A percentile compares a stretch with the other conserved stretches of the same genome.
phyloP scores from a whole-genome alignment of 2,329 filamentous ascomycete species.

The Hirsutella rhossiliensis region DNA sequence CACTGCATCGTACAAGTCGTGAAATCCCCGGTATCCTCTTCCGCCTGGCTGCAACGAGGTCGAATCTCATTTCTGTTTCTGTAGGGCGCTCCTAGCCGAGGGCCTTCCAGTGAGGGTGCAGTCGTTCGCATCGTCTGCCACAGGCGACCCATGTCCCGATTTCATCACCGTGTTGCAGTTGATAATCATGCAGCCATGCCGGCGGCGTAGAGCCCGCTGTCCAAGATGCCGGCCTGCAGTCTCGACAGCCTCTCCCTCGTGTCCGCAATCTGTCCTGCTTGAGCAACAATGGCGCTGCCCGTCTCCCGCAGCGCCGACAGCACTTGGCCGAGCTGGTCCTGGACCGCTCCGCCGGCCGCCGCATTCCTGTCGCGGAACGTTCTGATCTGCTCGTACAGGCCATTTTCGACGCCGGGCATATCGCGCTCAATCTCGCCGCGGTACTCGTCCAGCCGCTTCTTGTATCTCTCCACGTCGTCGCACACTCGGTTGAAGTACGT shows the following conservation, averaged over 20 bases:
- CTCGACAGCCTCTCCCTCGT: slow-evolving; percentile 28
- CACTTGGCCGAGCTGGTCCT: slow-evolving; percentile 26
- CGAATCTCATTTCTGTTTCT: too few relatives aligned
- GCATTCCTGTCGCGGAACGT: slow-evolving; percentile 20
- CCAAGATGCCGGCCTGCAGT: slow-evolving; percentile 27
- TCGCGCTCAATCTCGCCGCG: slow-evolving; percentile 33
- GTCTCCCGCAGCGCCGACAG: slow-evolving; percentile 26
- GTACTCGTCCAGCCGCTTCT: slow-evolving; percentile 30
- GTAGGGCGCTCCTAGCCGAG: too few relatives aligned
- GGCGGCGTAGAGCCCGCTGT: slow-evolving; percentile 22
- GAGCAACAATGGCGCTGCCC: slow-evolving; percentile 25
- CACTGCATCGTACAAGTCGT: too few relatives aligned
- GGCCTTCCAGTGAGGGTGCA: too few relatives aligned
- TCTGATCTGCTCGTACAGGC: slow-evolving; percentile 30
- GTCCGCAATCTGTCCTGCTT: slow-evolving; percentile 30
- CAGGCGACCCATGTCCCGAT: too few relatives aligned
- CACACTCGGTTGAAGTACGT: slow-evolving; percentile 32
- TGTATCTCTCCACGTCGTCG: slow-evolving; percentile 30
- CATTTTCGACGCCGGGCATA: slow-evolving; percentile 35
- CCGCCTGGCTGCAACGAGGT: too few relatives aligned
- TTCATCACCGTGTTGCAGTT: too few relatives aligned
- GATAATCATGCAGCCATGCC: slow-evolving; percentile 16
- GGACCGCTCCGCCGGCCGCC: slow-evolving; percentile 14
- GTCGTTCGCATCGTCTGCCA: too few relatives aligned
- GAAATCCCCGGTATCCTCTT: too few relatives aligned